Conservation (phyloP, 805 yeast genomes). For the Pichia californica region DNA sequence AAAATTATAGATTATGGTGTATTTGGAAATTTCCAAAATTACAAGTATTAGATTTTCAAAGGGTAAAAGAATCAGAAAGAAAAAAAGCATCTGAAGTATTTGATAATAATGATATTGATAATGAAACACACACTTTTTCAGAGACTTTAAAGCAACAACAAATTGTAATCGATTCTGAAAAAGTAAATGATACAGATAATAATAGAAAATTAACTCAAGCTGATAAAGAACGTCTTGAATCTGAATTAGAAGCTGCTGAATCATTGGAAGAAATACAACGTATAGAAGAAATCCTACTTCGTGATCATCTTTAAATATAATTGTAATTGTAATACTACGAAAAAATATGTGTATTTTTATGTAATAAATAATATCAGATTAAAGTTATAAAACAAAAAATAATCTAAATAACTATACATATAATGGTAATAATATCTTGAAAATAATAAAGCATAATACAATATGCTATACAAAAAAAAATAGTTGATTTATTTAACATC, state of each 20-base stretch:
- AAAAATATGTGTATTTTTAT: too few relatives aligned
- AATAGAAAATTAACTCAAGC: too few relatives aligned
- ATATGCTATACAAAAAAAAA: too few relatives aligned
- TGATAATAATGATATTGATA: slow-evolving; percentile 28
- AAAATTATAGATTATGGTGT: slow-evolving; percentile 53
- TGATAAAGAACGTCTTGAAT: slow-evolving; percentile 45
- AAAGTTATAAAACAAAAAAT: neutral
- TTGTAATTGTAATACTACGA: too few relatives aligned
- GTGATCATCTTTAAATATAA: slow-evolving; percentile 24
- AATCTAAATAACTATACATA: neutral
- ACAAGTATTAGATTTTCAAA: slow-evolving; percentile 59
- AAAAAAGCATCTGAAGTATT: slow-evolving; percentile 37
- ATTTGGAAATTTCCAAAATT: slow-evolving; percentile 61
- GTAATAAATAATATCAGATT: too few relatives aligned
- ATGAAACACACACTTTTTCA: neutral
- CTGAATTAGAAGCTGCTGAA: slow-evolving; percentile 54
- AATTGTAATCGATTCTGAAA: neutral
- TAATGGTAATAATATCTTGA: too few relatives aligned
- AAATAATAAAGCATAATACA: too few relatives aligned
- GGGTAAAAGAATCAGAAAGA: slow-evolving; percentile 53
- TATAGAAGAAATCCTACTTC: slow-evolving; percentile 50
- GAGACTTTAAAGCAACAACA: too few relatives aligned
- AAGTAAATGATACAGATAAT: neutral
- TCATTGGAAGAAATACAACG: slow-evolving; percentile 69
- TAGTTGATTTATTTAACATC: neutral